A percentile compares a stretch with the other conserved stretches of the same genome.
phyloP scores from a whole-genome alignment of 768 basidiomycete genomes.

The Omphalotus guepiniiformis region DNA sequence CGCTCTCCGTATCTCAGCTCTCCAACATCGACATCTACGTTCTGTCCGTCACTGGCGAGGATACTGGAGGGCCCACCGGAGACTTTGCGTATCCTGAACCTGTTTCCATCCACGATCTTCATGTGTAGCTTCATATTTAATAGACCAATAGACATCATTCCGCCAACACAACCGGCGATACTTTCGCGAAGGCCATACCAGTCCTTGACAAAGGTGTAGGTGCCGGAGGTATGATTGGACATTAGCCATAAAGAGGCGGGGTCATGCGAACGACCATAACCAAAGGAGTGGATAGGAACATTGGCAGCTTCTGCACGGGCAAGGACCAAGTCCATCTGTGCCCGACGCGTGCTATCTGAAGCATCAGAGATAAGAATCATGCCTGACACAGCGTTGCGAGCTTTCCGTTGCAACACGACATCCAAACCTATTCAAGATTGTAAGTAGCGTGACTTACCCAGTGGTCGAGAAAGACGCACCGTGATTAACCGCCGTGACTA shows the following conservation, averaged over 20 bases:
- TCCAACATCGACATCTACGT: conserved; percentile 93
- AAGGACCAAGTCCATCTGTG: conserved; percentile 97
- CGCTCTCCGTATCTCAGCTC: conserved; percentile 95
- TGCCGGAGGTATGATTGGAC: conserved; percentile 96
- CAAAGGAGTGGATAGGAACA: conserved; percentile 95
- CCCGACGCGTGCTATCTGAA: conserved; percentile 85
- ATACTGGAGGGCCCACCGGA: conserved; percentile 86
- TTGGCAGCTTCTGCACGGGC: conserved; percentile 96
- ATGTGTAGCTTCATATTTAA: conserved; percentile 94
- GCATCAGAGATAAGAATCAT: conserved; percentile 94
- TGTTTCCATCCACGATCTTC: conserved; percentile 83
- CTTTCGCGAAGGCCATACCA: conserved; percentile 95
- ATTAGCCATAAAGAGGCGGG: conserved; percentile 98
- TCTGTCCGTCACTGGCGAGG: conserved; percentile 85
- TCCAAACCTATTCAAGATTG: conserved; percentile 62
- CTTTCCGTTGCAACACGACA: conserved; percentile 90
- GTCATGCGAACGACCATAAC: conserved; percentile 95
- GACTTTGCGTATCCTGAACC: conserved; percentile 93
- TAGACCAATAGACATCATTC: conserved; percentile 93
- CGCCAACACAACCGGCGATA: conserved; percentile 91
- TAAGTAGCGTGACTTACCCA: conserved; percentile 1
- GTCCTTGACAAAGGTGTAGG: conserved; percentile 97
- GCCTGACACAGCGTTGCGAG: conserved; percentile 84
- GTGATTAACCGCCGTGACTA: conserved; percentile 97
- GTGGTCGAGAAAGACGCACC: conserved; percentile 38